Conservation (phyloP, 1,139 yeast species). For the Debaryomyces coudertii region DNA sequence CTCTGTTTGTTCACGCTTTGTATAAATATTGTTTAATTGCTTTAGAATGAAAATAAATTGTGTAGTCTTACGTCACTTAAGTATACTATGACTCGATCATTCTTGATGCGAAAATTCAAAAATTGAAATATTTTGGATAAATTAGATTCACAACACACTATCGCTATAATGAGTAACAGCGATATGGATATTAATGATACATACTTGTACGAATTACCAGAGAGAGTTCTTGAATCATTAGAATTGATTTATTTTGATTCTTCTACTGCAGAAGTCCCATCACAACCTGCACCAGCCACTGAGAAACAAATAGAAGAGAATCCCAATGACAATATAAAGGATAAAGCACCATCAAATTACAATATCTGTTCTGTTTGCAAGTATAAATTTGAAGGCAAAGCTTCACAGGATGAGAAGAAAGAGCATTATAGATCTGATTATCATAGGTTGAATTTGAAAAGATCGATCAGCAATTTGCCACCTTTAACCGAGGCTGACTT, state of each 20-base stretch:
- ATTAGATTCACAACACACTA: background rate
- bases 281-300: conserved; percentile 10
- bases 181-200: conserved; percentile 35
- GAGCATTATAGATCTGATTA: conserved; percentile 65
- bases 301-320: background rate
- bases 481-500: conserved; percentile 62
- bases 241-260: conserved; percentile 62
- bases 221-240: conserved; percentile 47
- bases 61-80: background rate
- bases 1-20: background rate
- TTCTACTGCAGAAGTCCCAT: conserved; percentile 28
- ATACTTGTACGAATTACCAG: conserved; percentile 57
- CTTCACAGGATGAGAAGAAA: conserved; percentile 30
- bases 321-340: background rate
- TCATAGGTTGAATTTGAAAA: conserved; percentile 62
- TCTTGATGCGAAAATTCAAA: conserved; percentile 3
- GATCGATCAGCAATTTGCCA: conserved; percentile 49
- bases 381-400: background rate
- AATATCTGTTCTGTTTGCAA: conserved; percentile 20
- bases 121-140: background rate
- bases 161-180: background rate
- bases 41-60: background rate
- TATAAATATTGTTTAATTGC: conserved; percentile 1
- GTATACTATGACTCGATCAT: background rate
- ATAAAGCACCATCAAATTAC: background rate